Evolutionary conservation across 2,329 filamentous ascomycete species (phyloP), one percentile per base, ranked within the genome.

Genomic region (Cladosporium halotolerans): DNA sequence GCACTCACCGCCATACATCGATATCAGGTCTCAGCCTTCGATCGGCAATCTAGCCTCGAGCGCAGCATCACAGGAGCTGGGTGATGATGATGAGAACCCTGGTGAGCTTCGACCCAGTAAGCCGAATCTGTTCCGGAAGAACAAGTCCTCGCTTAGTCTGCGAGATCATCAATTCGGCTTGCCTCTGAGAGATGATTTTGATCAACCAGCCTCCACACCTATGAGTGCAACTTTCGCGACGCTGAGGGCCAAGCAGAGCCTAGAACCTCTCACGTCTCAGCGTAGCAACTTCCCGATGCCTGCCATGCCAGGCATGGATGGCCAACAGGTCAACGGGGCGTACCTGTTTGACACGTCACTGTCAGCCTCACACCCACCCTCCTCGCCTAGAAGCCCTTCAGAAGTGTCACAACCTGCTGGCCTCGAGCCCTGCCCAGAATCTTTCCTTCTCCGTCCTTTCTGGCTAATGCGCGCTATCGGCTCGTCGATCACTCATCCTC

Each of bases 401-500:
- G 76, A 79, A 10, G 75, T 73, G 45, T 77, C 72, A 3, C 82
- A 86, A 1, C 91, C 91, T 10, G 79, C 85, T 18, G 82, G 89
- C 0, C 78, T 99, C 4, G 93, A 99, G 66, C 88, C 93, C 3
- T 99, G 95, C 67, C 93, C 93, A 1, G 88, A 86, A 34, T 89
- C 95, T 39, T 85, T 86, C 55, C 79, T 96, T 63, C 78, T 97
- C n/a, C 84, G 93, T 16, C 95, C 93, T 2, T 99, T 96, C 70
- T 99, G 93, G 93, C 77, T 99, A 42, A 96, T 99, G 89, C 84
- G 93, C 52, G 91, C 88, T 57, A 78, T 99, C 23, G 95, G 93
- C 66, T 89, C 96, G 68, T 96, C 91, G 0, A 82, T 99, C 42
- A 86, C 85, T 14, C 92, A 99, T 65, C 89, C 92, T 2, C 84